These are phyloP conservation scores for Malus orientalis DNA, from an alignment of 306 rosid genomes.

Conservation along the genomic window DNA sequence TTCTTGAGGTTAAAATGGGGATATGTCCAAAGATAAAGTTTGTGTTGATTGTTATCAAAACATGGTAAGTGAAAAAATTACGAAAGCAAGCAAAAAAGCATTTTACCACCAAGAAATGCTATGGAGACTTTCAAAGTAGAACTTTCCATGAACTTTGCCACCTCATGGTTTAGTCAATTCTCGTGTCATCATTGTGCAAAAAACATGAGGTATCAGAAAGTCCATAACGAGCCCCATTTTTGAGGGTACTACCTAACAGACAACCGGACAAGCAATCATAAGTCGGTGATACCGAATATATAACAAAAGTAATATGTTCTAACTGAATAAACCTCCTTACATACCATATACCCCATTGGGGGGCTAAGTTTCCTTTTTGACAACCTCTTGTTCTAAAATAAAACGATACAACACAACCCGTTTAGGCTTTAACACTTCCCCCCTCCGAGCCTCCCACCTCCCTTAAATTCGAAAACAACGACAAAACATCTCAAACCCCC, in stretches of 20 bases:
- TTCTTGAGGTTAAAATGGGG: too few species aligned
- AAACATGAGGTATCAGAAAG: accelerated
- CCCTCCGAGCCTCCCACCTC: not conserved
- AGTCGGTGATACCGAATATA: not conserved
- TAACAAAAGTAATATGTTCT: not conserved
- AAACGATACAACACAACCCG: not conserved
- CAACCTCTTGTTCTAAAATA: not conserved
- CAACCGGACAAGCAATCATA: not conserved
- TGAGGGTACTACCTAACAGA: too few species aligned
- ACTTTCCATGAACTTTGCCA: too few species aligned
- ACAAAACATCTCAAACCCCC: not conserved
- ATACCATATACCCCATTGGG: not conserved
- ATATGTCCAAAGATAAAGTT: too few species aligned
- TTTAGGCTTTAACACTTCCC: not conserved
- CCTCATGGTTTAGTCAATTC: too few species aligned
- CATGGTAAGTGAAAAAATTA: too few species aligned
- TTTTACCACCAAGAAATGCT: too few species aligned
- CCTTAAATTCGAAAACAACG: not conserved
- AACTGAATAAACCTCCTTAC: not conserved
- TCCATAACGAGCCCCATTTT: too few species aligned
- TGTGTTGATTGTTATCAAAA: too few species aligned
- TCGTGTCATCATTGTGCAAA: too few species aligned
- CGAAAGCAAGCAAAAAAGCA: too few species aligned
- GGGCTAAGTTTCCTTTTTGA: not conserved
- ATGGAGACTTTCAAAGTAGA: too few species aligned